phyloP scores from a whole-genome alignment of 2,329 filamentous ascomycete species.

The Parafenestella ontariensis region DNA sequence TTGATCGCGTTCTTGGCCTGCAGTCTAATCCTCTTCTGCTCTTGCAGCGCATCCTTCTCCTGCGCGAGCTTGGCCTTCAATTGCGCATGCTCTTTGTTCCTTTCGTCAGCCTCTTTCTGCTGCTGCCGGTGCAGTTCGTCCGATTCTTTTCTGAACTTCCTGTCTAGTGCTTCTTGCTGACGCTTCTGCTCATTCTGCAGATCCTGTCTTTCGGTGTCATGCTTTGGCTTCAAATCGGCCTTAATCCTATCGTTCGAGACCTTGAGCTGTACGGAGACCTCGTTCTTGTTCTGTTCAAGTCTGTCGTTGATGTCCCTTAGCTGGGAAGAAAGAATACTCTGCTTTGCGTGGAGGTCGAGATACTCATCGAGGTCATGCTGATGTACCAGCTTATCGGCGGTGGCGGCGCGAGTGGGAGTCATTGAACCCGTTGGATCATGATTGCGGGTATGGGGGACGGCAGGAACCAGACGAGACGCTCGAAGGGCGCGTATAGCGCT shows the following conservation, averaged over 20 bases:
- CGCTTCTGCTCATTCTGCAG: not conserved
- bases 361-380: not conserved
- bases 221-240: not conserved
- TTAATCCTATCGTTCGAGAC: not conserved
- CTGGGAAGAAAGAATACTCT: not conserved
- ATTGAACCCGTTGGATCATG: too few species aligned
- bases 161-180: not conserved
- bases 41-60: not conserved
- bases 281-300: not conserved
- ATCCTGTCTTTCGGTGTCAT: not conserved
- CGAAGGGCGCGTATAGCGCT: too few species aligned
- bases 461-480: too few species aligned
- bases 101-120: not conserved
- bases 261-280: not conserved
- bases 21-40: not conserved
- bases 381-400: too few species aligned
- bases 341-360: not conserved
- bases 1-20: not conserved
- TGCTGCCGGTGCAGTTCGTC: not conserved
- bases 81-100: not conserved
- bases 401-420: too few species aligned
- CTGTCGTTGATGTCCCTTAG: not conserved
- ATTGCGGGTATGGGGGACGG: too few species aligned
- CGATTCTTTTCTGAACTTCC: not conserved
- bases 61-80: not conserved